Evolutionary conservation across 139 green algal genomes (phyloP), one percentile per base, ranked within the genome.

Genomic region (Chlorella ohadii): DNA sequence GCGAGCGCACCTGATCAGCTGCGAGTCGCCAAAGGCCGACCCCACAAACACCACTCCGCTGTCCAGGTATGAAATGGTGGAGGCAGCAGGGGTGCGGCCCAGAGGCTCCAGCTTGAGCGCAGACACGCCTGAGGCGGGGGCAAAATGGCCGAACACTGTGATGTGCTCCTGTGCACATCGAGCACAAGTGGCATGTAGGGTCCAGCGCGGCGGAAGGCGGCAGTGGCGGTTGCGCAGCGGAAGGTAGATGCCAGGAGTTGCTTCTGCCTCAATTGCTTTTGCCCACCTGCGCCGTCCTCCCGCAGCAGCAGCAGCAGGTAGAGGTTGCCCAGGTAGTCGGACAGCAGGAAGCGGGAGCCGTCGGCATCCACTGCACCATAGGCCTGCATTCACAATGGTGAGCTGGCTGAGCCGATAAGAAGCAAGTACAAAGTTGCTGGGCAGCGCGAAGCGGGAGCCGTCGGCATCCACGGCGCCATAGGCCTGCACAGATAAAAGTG

Each of bases 41-140:
- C 90, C 88, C 33, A 99, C 82, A 84, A 96, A 99, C 5, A 98
- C 94, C 0, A 98, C 90, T 7, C 96, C 96, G 66, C 91, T 94
- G 90, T 99, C 97, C 71, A 99, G 89, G 90, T 99, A 99, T 33
- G 91, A 91, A 19, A 99, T 82, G 64, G 91, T 95, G 63, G 74
- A 90, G 28, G 97, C 89, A 0, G 85, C 78, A 28, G 90, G 95
- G 65, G 92, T 98, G 77, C 87, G 74, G 33, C 96, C 97, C 23
- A 99, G 87, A 17, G 74, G 70, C 85, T 99, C 92, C 51, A 98
- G 71, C 78, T 96, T 94, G 25, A 99, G 65, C 0, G 88, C 91
- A 4, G 87, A 65, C 64, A 98, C 93, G 3, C 82, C 84, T 19
- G 86, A 59, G 51, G 51, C 2, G 12, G 51, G 7, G 11, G 44